Evolutionary conservation across 805 yeast species (phyloP).

Genomic region (Lachancea sp.): DNA sequence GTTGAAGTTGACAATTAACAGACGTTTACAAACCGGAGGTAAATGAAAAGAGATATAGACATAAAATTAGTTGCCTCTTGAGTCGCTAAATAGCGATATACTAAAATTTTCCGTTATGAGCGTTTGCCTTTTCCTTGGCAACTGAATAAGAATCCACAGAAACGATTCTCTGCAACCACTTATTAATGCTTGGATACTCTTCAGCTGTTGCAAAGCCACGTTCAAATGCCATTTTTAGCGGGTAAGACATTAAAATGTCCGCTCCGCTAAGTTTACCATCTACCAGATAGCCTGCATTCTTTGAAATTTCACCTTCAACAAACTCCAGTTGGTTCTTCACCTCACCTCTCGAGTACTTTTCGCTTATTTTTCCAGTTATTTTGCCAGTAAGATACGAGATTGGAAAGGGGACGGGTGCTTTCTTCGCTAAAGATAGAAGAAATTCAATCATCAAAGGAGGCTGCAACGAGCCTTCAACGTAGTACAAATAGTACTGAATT

Average conservation of each 20-base stretch:
- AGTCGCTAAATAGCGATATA: background rate
- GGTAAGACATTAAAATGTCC: conserved; percentile 49
- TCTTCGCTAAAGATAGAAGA: conserved; percentile 35
- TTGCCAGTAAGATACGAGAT: conserved; percentile 38
- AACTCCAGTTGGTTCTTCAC: conserved; percentile 35
- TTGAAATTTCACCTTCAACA: conserved; percentile 37
- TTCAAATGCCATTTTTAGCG: conserved; percentile 27
- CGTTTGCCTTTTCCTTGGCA: conserved; percentile 15
- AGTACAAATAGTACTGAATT: conserved; percentile 48
- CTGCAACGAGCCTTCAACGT: conserved; percentile 58
- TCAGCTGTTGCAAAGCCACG: conserved; percentile 14
- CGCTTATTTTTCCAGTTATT: conserved; percentile 42
- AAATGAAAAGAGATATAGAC: too few species aligned
- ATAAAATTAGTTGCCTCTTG: background rate
- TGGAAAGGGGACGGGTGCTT: conserved; percentile 42
- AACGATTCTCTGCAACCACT: conserved; percentile 19
- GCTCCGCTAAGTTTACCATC: conserved; percentile 48
- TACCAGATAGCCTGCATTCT: conserved; percentile 39
- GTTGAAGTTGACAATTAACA: too few species aligned
- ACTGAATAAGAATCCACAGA: conserved; percentile 13
- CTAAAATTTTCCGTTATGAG: conserved; percentile 12
- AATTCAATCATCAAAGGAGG: conserved; percentile 39
- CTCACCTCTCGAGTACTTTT: conserved; percentile 45
- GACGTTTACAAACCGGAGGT: too few species aligned
- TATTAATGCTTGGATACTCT: conserved; percentile 23